Evolutionary conservation across 768 basidiomycete species (phyloP).

Genomic region (Boletus rufocinnamomeus): DNA sequence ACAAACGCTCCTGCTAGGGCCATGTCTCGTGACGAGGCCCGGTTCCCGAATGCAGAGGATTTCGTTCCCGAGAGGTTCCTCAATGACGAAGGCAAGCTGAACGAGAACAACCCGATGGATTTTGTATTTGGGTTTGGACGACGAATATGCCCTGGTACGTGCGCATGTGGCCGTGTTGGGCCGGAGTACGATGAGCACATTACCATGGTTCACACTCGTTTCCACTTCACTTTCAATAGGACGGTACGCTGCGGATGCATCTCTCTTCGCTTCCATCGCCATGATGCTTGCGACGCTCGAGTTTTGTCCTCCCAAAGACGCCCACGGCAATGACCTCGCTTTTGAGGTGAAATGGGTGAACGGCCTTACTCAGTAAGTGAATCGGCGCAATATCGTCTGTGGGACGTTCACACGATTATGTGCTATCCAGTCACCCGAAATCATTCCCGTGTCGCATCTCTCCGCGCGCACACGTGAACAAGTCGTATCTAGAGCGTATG

Average conservation of each 20-base stretch:
- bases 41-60: constrained; percentile 12
- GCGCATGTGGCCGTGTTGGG: not conserved
- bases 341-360: constrained; percentile 7
- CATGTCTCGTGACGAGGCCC: constrained; percentile 12
- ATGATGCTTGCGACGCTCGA: constrained; percentile 20
- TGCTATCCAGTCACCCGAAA: constrained; percentile 8
- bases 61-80: constrained; percentile 18
- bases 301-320: constrained; percentile 2
- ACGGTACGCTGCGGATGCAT: constrained; percentile 3
- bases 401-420: not conserved
- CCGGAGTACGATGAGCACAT: not conserved
- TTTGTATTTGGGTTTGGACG: constrained; percentile 21
- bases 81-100: constrained; percentile 9
- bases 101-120: constrained; percentile 3
- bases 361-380: constrained; percentile 11
- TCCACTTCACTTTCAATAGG: not conserved
- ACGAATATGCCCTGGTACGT: constrained; percentile 7
- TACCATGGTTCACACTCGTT: not conserved
- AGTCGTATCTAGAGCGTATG: not conserved
- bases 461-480: constrained; percentile 6
- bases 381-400: not conserved
- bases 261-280: constrained; percentile 8
- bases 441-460: constrained; percentile 13
- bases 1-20: not conserved
- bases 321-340: not conserved